These are phyloP conservation scores for Geranium brycei DNA, from an alignment of 345 rosid species.

Conservation along the genomic window DNA sequence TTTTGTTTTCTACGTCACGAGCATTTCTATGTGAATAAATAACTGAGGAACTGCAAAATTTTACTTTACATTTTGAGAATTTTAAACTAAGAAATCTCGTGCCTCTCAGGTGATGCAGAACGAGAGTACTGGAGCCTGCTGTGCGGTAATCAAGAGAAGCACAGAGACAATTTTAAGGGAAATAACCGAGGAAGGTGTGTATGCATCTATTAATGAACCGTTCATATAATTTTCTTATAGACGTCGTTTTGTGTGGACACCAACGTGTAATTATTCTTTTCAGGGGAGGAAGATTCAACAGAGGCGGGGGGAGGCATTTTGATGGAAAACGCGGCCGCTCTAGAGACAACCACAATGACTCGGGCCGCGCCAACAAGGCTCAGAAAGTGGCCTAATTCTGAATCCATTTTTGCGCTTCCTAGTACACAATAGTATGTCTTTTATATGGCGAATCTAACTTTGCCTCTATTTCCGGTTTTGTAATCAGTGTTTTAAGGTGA, in stretches of 20 bases:
- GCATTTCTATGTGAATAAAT: no score
- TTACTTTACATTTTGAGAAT: no score
- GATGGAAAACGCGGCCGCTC: conserved; percentile 44
- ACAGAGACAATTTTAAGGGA: conserved; percentile 29
- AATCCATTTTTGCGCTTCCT: no score
- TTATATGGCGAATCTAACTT: no score
- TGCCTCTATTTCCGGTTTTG: no score
- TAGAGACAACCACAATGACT: conserved; percentile 34
- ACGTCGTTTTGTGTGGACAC: no score
- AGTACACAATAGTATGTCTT: no score
- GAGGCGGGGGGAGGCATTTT: conserved; percentile 63
- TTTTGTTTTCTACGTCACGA: no score
- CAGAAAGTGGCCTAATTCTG: conserved; percentile 23
- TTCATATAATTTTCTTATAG: no score
- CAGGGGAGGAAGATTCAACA: conserved; percentile 62
- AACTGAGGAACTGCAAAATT: no score
- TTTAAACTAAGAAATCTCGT: no score
- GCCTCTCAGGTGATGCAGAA: conserved; percentile 59
- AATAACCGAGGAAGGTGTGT: conserved; percentile 64
- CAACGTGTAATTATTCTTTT: not conserved
- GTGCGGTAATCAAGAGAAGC: conserved; percentile 44
- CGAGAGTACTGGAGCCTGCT: conserved; percentile 67
- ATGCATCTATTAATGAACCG: not conserved
- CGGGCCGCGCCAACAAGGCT: conserved; percentile 54
- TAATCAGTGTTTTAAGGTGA: no score